Evolutionary conservation across 768 basidiomycete species (phyloP), one percentile per base, ranked within the genome.

Genomic region (Suillus paluster): DNA sequence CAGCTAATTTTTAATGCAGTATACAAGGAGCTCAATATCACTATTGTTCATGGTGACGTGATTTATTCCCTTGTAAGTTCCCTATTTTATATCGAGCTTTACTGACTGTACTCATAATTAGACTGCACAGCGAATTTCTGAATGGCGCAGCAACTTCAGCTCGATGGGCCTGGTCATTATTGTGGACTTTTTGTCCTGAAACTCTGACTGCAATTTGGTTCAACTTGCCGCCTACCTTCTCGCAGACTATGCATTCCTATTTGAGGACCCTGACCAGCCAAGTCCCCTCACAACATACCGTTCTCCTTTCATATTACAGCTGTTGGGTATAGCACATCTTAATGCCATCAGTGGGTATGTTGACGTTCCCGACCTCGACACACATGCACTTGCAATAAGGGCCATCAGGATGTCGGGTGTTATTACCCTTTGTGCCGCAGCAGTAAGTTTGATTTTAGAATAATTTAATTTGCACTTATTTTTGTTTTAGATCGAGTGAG

Each of bases 121-220:
- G 56, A 58, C 54, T 4, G 36, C 44, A 6, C 61, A 58, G 45
- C 17, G 45, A 19, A 17, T 62, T 25, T 58, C 41, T 0, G 56
- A 62, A 48, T 62, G 61, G 61, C 56, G 5, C 34, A 62, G 61
- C n/a, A 58, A 58, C 33, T 58, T 62, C 12, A 7, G 61, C 34
- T 62, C 61, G 2, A 62, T 46, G 4, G 44, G 55, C 27, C 39
- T 61, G 4, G 39, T 33, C 2, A 39, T 61, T 12, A 23, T 61
- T n/a, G 2, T 55, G 10, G 41, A 54, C 30, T 61, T 61, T 12
- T 30, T 54, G 27, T 17, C 36, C 4, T 1, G n/a, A 14, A 11
- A 14, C 45, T n/a, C 30, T 23, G n/a, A 46, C 44, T 34, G 57
- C 4, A 4, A 42, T 42, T 8, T 8, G 1, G 5, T 2, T 41